Evolutionary conservation across 1,139 yeast species (phyloP).

Genomic region (Diutina pseudorugosa): DNA sequence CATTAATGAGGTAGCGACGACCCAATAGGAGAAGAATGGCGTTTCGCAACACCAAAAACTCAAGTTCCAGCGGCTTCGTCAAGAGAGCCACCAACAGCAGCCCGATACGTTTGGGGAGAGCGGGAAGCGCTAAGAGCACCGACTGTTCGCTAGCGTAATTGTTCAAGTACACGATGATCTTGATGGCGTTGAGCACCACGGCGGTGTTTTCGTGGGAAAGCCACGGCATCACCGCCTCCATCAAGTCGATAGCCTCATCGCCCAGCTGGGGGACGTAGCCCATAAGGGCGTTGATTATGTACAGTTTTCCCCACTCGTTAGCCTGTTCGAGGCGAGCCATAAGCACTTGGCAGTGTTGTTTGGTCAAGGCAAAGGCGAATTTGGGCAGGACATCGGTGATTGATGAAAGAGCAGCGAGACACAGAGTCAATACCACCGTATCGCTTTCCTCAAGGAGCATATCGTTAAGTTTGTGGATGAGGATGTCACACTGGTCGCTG

Average conservation of each 20-base stretch:
- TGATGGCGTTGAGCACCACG: constrained; percentile 67
- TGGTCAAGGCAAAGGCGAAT: constrained; percentile 43
- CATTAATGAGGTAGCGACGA: constrained; percentile 44
- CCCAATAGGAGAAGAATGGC: constrained; percentile 65
- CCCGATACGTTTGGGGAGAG: constrained; percentile 51
- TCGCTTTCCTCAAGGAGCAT: constrained; percentile 46
- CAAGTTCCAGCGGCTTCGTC: constrained; percentile 73
- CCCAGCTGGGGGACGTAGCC: constrained; percentile 60
- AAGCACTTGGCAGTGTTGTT: constrained; percentile 41
- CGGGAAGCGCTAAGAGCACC: constrained; percentile 19
- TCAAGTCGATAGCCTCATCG: constrained; percentile 52
- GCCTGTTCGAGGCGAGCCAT: constrained; percentile 37
- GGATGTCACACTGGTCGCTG: constrained; percentile 26
- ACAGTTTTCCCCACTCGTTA: constrained; percentile 75
- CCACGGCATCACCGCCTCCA: constrained; percentile 61
- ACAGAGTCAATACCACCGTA: constrained; percentile 53
- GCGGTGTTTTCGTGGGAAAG: constrained; percentile 75
- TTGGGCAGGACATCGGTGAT: constrained; percentile 46
- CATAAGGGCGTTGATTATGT: constrained; percentile 57
- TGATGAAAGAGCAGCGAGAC: constrained; percentile 55
- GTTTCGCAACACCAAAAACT: constrained; percentile 72
- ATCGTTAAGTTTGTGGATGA: constrained; percentile 47
- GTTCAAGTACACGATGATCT: constrained; percentile 57
- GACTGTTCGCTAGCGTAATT: constrained; percentile 45
- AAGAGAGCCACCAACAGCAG: constrained; percentile 60